These are phyloP conservation scores for Acanthamoeba rhysodes DNA, from an alignment of 208 protist genomes.

Conservation along the genomic window DNA sequence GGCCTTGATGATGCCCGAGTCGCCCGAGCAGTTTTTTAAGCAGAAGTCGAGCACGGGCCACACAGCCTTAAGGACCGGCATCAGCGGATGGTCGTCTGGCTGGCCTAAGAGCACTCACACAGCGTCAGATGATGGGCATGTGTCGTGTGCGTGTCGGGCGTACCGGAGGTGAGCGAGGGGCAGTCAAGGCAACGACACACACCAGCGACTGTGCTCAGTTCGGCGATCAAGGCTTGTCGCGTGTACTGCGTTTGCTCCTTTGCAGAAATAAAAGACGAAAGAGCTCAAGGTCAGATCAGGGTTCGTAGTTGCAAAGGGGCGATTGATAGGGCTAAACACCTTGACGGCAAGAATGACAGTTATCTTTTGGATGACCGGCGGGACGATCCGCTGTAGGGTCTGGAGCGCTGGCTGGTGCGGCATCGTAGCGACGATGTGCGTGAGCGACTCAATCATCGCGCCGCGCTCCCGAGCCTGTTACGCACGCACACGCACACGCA, in stretches of 20 bases:
- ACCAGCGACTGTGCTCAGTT: conserved; percentile 1
- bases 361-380: conserved; percentile 2
- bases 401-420: background rate
- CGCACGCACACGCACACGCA: too few relatives aligned
- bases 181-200: conserved; percentile 12
- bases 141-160: too few relatives aligned
- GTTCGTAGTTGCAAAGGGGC: background rate
- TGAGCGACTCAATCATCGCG: conserved; percentile 19
- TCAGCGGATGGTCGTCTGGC: background rate
- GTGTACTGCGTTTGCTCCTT: background rate
- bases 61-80: conserved; percentile 25
- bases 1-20: background rate
- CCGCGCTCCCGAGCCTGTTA: background rate
- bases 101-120: background rate
- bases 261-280: background rate
- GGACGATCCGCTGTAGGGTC: background rate
- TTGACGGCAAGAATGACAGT: background rate
- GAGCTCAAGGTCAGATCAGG: background rate
- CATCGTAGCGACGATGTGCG: conserved; percentile 1
- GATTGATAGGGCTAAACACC: background rate
- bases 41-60: conserved; percentile 12
- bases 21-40: conserved; percentile 2
- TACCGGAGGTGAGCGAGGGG: background rate
- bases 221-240: background rate
- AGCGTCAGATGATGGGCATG: background rate